Percentiles rank a stretch among this genome's conserved stretches.
Evolutionary conservation across 2,329 filamentous ascomycete species (phyloP).

Genomic region (Colletotrichum salicis): DNA sequence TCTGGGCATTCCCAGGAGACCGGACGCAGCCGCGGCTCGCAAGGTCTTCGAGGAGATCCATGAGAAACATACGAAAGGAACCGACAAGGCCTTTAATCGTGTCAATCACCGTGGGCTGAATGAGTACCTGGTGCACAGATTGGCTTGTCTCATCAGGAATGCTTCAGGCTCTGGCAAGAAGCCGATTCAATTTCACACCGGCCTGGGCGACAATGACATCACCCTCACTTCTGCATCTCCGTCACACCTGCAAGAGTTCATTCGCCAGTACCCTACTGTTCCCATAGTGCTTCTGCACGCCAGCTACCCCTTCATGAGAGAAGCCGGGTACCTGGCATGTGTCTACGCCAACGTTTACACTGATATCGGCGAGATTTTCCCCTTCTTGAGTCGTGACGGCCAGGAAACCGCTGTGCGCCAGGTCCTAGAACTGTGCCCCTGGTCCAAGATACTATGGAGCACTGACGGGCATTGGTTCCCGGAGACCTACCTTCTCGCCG

Average conservation of each 20-base stretch:
- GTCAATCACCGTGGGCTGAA: conserved; percentile 75
- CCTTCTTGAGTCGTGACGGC: conserved; percentile 79
- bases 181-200: conserved; percentile 86
- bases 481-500: conserved; percentile 80
- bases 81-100: conserved; percentile 54
- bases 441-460: conserved; percentile 81
- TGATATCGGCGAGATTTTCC: conserved; percentile 86
- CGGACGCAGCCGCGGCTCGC: conserved; percentile 54
- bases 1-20: conserved; percentile 64
- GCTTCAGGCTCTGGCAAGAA: conserved; percentile 63
- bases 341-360: conserved; percentile 84
- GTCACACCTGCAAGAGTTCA: conserved; percentile 78
- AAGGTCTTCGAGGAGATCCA: conserved; percentile 53
- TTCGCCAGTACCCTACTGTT: conserved; percentile 74
- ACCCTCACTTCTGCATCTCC: conserved; percentile 76
- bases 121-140: conserved; percentile 73
- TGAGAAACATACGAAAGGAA: conserved; percentile 36
- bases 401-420: conserved; percentile 78
- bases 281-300: conserved; percentile 84
- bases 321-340: conserved; percentile 81
- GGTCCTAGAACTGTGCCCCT: conserved; percentile 79
- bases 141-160: conserved; percentile 67
- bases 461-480: conserved; percentile 84
- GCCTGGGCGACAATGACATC: conserved; percentile 84
- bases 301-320: conserved; percentile 82